Conservation (phyloP, 2,329 filamentous ascomycete genomes). For the Bimuria novae-zelandiae region DNA sequence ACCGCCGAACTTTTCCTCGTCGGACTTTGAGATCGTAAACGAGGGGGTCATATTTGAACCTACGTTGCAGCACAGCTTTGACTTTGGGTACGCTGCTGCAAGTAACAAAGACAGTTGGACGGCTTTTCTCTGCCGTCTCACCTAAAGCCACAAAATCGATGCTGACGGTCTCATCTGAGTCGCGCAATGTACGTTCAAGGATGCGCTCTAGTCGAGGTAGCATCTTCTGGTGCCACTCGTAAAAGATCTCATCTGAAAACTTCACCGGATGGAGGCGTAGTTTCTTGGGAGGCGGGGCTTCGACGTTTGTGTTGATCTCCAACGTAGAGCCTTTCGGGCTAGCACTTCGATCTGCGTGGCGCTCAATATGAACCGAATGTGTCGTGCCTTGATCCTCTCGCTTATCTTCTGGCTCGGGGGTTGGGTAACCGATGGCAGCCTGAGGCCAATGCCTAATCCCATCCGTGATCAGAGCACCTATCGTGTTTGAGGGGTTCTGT, state of each 20-base stretch:
- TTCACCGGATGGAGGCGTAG: conserved; percentile 51
- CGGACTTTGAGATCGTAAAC: conserved; percentile 73
- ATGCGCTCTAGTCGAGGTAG: conserved; percentile 76
- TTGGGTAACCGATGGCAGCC: conserved; percentile 40
- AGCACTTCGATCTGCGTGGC: conserved; percentile 23
- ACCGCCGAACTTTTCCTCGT: conserved; percentile 69
- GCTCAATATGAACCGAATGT: conserved; percentile 17
- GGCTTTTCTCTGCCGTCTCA: conserved; percentile 66
- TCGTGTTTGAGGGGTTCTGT: conserved; percentile 32
- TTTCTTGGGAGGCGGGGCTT: conserved; percentile 36
- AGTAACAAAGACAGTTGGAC: conserved; percentile 75
- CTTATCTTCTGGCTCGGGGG: conserved; percentile 36
- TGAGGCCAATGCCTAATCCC: conserved; percentile 42
- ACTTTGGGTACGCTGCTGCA: conserved; percentile 77
- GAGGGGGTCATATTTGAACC: conserved; percentile 69
- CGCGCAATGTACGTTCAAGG: conserved; percentile 71
- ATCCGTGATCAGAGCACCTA: conserved; percentile 37
- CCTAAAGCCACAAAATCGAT: conserved; percentile 78
- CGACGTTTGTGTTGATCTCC: conserved; percentile 40
- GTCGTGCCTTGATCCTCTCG: conserved; percentile 3
- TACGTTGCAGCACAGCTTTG: conserved; percentile 70
- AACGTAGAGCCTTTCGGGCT: conserved; percentile 37
- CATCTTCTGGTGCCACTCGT: conserved; percentile 72
- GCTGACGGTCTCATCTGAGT: conserved; percentile 75
- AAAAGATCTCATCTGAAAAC: conserved; percentile 65